Evolutionary conservation across 768 basidiomycete species (phyloP).

Genomic region (Sarcomyxa edulis): DNA sequence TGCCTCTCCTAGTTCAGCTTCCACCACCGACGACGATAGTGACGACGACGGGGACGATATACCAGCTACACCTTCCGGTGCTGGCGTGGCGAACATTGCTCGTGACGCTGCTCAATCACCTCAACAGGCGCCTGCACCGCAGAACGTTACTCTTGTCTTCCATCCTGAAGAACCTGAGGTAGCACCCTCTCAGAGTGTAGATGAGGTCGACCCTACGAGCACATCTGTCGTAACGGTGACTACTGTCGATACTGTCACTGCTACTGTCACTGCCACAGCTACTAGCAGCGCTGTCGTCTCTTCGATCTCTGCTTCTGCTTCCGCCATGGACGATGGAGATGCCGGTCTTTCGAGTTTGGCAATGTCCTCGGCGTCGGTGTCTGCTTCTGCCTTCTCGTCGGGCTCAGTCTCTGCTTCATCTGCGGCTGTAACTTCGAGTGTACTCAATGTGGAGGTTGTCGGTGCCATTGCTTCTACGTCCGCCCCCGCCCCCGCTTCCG

Average conservation of each 20-base stretch:
- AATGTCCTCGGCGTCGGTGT: slow-evolving; percentile 14
- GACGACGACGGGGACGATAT: not conserved
- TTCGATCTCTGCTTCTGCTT: slow-evolving; percentile 9
- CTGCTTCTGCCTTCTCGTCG: slow-evolving; percentile 15
- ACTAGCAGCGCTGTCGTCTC: slow-evolving; percentile 14
- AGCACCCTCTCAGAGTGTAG: slow-evolving; percentile 13
- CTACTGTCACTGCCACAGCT: slow-evolving; percentile 20
- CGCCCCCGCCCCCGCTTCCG: not conserved
- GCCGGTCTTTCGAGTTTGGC: slow-evolving; percentile 11
- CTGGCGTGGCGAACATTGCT: slow-evolving; percentile 3
- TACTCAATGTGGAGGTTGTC: slow-evolving; percentile 17
- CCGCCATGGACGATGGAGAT: slow-evolving; percentile 6
- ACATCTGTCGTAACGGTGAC: slow-evolving; percentile 17
- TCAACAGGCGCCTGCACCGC: slow-evolving; percentile 17
- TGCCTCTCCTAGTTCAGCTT: not conserved
- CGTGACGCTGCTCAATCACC: slow-evolving; percentile 17
- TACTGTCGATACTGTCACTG: slow-evolving; percentile 10
- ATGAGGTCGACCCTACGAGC: slow-evolving; percentile 7
- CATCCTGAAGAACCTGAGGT: slow-evolving; percentile 29
- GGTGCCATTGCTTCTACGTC: slow-evolving; percentile 4
- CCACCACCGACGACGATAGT: slow-evolving; percentile 2
- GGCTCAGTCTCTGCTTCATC: slow-evolving; percentile 8
- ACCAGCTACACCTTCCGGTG: slow-evolving; percentile 13
- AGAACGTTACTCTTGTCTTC: slow-evolving; percentile 53
- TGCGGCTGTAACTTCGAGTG: slow-evolving; percentile 6